Evolutionary conservation across 305 asterid species (phyloP).

Genomic region (Solanum hybrid): DNA sequence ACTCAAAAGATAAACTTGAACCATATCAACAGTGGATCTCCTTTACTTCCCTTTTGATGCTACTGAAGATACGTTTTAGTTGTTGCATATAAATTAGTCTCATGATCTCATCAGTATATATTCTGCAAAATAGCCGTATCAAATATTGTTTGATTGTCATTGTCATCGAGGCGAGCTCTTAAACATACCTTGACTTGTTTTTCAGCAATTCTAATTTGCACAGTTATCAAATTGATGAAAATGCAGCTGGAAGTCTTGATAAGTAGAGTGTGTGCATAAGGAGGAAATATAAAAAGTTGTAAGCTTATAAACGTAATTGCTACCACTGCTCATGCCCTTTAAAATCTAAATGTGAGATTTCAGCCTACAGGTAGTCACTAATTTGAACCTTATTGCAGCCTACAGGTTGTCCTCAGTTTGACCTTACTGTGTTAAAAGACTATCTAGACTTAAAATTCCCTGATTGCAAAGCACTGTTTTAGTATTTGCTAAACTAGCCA

Average conservation of each 20-base stretch:
- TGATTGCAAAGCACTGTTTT: not conserved
- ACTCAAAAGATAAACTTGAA: conserved; percentile 8
- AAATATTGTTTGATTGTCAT: not conserved
- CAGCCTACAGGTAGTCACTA: not conserved
- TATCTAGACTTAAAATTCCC: not conserved
- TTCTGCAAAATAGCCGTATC: not conserved
- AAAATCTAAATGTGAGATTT: not conserved
- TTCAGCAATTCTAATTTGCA: not conserved
- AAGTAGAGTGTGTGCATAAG: not conserved
- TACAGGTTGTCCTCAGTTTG: not conserved
- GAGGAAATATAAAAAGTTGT: not conserved
- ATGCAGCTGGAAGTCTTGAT: not conserved
- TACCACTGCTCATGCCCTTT: not conserved
- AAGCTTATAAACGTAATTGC: not conserved
- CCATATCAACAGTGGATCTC: not conserved
- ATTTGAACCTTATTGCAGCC: not conserved
- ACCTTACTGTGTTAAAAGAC: not conserved
- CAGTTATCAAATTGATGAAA: not conserved
- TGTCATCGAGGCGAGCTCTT: not conserved
- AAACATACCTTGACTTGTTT: not conserved
- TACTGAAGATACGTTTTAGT: not conserved
- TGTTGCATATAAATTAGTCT: not conserved
- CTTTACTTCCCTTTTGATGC: not conserved
- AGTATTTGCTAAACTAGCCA: not conserved
- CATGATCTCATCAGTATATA: not conserved